phyloP scores from a whole-genome alignment of 768 basidiomycete genomes.

The Leucogyrophana mollusca region DNA sequence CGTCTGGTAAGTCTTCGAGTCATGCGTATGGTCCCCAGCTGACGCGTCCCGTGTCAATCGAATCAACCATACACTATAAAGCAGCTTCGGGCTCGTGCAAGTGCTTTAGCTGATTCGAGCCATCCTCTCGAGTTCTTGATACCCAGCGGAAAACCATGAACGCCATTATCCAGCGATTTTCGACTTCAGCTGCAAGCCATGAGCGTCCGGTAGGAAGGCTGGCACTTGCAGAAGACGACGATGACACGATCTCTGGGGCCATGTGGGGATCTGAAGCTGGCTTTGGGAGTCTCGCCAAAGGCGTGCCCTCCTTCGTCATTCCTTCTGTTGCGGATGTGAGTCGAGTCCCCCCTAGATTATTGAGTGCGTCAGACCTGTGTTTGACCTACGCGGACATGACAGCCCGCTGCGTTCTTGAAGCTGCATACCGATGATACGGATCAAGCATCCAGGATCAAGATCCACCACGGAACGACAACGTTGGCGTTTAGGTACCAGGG shows the following conservation, averaged over 20 bases:
- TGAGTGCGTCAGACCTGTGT: not conserved
- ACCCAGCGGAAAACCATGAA: slow-evolving; percentile 41
- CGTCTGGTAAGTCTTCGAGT: too few relatives aligned
- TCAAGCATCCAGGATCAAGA: slow-evolving; percentile 61
- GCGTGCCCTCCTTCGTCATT: slow-evolving; percentile 39
- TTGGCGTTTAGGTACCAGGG: slow-evolving; percentile 65
- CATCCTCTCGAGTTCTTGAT: too few relatives aligned
- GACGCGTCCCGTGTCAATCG: too few relatives aligned
- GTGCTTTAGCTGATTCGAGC: too few relatives aligned
- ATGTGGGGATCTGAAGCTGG: slow-evolving; percentile 46
- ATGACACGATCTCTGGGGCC: slow-evolving; percentile 31
- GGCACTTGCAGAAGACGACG: slow-evolving; percentile 15
- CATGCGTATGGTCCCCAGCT: too few relatives aligned
- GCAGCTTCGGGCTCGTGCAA: too few relatives aligned
- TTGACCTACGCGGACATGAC: not conserved
- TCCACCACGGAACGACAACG: slow-evolving; percentile 69
- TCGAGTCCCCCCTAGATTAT: slow-evolving; percentile 2
- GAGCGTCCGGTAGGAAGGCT: slow-evolving; percentile 21
- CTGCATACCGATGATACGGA: slow-evolving; percentile 62
- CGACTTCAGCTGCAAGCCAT: slow-evolving; percentile 25
- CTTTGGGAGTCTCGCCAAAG: slow-evolving; percentile 39
- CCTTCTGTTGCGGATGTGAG: slow-evolving; percentile 41
- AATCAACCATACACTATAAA: too few relatives aligned
- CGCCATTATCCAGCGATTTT: slow-evolving; percentile 33
- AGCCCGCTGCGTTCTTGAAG: slow-evolving; percentile 58